These are phyloP conservation scores for Colletotrichum sojae DNA, from an alignment of 2,329 filamentous ascomycete species.

Conservation along the genomic window DNA sequence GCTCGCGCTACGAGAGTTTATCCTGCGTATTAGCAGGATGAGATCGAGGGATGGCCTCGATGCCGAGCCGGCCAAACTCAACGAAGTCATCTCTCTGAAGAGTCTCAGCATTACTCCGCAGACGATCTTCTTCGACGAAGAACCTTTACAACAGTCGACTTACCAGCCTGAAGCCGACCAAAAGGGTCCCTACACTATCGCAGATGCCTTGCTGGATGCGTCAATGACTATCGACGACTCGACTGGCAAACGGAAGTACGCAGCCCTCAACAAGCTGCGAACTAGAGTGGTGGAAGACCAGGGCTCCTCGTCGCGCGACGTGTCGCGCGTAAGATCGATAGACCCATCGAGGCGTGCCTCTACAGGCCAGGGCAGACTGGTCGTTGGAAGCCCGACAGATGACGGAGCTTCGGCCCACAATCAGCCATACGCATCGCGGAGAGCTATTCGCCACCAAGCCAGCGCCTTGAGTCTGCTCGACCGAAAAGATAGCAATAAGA, in stretches of 20 bases:
- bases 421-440: conserved; percentile 58
- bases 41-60: conserved; percentile 68
- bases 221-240: conserved; percentile 88
- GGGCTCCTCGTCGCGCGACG: conserved; percentile 44
- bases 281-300: conserved; percentile 45
- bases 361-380: conserved; percentile 44
- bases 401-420: conserved; percentile 56
- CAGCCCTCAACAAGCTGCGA: conserved; percentile 60
- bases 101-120: conserved; percentile 84
- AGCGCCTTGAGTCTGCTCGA: conserved; percentile 74
- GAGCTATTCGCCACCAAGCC: conserved; percentile 67
- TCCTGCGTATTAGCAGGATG: conserved; percentile 86
- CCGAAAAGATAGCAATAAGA: conserved; percentile 71
- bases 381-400: conserved; percentile 47
- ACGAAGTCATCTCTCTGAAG: conserved; percentile 81
- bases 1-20: conserved; percentile 87
- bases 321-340: conserved; percentile 51
- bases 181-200: conserved; percentile 79
- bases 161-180: conserved; percentile 52
- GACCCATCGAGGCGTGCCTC: conserved; percentile 56
- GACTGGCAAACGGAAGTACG: conserved; percentile 66
- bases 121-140: conserved; percentile 93
- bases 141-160: conserved; percentile 63
- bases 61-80: conserved; percentile 64
- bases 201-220: conserved; percentile 91